A percentile compares a stretch with the other conserved stretches of the same genome.
Conservation (phyloP, 2,329 filamentous ascomycete genomes). For the Sclerotinia subarctica region DNA sequence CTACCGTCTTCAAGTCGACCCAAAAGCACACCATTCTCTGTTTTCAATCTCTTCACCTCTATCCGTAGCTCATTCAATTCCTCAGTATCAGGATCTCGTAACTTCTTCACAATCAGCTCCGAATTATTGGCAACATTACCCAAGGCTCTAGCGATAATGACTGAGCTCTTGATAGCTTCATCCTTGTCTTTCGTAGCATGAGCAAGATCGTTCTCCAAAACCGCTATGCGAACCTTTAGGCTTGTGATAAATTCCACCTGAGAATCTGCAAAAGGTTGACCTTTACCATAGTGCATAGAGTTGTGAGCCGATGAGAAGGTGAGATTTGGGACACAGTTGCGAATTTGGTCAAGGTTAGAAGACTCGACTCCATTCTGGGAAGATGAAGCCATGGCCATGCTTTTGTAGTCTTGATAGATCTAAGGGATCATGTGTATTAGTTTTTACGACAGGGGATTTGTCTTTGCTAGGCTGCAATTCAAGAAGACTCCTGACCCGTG, state of each 20-base stretch:
- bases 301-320: not conserved
- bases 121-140: not conserved
- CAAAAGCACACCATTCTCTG: constrained; percentile 25
- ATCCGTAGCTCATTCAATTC: constrained; percentile 23
- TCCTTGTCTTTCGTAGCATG: constrained; percentile 28
- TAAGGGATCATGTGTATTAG: not conserved
- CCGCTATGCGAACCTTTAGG: constrained; percentile 27
- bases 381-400: not conserved
- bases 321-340: not conserved
- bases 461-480: no score
- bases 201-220: constrained; percentile 31
- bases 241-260: constrained; percentile 18
- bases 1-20: not conserved
- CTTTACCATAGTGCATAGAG: constrained; percentile 59
- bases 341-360: not conserved
- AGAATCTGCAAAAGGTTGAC: constrained; percentile 49
- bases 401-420: not conserved
- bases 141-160: constrained; percentile 23
- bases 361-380: not conserved
- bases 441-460: not conserved
- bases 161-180: constrained; percentile 20
- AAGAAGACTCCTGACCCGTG: not conserved
- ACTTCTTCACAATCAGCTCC: not conserved
- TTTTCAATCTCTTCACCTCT: constrained; percentile 28
- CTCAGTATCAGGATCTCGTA: not conserved